These are phyloP conservation scores for Crepidotus variabilis DNA, from an alignment of 768 basidiomycete species.

Conservation along the genomic window DNA sequence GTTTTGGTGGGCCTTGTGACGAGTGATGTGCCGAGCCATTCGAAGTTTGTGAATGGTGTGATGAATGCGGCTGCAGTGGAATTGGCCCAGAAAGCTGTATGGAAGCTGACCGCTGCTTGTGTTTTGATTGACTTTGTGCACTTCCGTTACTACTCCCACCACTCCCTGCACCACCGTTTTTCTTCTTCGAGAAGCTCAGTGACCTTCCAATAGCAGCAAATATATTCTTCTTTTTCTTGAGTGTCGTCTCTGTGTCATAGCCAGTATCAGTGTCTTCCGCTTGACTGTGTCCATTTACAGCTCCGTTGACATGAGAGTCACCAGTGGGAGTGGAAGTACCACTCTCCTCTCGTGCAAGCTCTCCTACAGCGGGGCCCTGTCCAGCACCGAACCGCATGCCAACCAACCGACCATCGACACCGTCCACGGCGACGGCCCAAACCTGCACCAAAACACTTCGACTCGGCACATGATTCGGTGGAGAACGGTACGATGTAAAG, in stretches of 20 bases:
- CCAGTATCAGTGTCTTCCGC: background rate
- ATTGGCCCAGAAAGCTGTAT: background rate
- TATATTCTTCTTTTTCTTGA: constrained; percentile 11
- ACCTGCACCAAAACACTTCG: constrained; percentile 80
- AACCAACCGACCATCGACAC: constrained; percentile 65
- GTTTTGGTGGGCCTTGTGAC: constrained; percentile 6
- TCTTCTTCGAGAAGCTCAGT: constrained; percentile 14
- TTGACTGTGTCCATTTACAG: background rate
- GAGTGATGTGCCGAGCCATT: background rate
- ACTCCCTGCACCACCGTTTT: constrained; percentile 11
- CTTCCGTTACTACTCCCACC: background rate
- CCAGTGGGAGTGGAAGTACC: background rate
- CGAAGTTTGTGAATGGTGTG: background rate
- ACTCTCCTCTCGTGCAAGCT: constrained; percentile 4
- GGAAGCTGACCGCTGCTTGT: constrained; percentile 16
- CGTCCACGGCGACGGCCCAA: constrained; percentile 84
- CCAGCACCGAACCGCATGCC: constrained; percentile 38
- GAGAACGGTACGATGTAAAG: constrained; percentile 68
- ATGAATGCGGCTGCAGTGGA: background rate
- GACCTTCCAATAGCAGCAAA: constrained; percentile 18
- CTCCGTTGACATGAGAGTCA: background rate
- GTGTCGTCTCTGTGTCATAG: background rate
- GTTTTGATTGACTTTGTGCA: background rate
- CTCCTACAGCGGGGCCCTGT: constrained; percentile 9
- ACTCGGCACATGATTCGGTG: constrained; percentile 70